Base-by-base conservation (phyloP, 345 rosid species). In the Citrus maxima region DNA sequence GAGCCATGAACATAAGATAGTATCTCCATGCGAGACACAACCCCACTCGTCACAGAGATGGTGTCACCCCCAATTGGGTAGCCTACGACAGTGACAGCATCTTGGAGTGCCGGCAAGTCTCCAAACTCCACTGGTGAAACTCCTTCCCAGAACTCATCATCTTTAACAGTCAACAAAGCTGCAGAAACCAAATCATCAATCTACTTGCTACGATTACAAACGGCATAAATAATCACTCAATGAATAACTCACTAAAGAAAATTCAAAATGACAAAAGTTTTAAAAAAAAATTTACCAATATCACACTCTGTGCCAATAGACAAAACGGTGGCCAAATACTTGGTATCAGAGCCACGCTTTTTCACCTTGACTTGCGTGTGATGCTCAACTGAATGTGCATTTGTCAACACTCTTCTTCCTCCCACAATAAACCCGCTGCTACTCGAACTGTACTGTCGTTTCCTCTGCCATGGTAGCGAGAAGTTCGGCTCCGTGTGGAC, bases 41-140 rank as follows among this genome's bases (percentile, higher is more conserved):
- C 98, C 72, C 98, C 98, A 72, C 98, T 95, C 5, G 98, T 95
- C 30, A 95, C 98, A 78, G 98, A 95, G 84, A 95, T 91, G 3
- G 98, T 95, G 76, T 95, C 98, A 14, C 98, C 98, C 55, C 98
- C 98, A 72, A 95, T 92, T 0, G 98, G 98, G 67, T 95, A 95
- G 65, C 98, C 98, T 34, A 95, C 98, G 78, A 95, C 98, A 72
- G 98, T 95, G 7, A 95, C 98, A 80, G 95, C 98, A 82, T 95
- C 97, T 83, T 95, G 98, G 77, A 95, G 92, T 4, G 98, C 95
- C 70, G 98, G 98, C 80, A 95, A 87, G 70, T 90, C 90, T 21
- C 98, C 98, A 84, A 95, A 95, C 85, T 93, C 97, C 42, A 95
- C 87, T 34, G 98, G 97, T 5, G 89, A 80, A 22, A 90, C 87